Base-by-base conservation (phyloP, 305 asterid genomes). In the Fraxinus angustifolia region DNA sequence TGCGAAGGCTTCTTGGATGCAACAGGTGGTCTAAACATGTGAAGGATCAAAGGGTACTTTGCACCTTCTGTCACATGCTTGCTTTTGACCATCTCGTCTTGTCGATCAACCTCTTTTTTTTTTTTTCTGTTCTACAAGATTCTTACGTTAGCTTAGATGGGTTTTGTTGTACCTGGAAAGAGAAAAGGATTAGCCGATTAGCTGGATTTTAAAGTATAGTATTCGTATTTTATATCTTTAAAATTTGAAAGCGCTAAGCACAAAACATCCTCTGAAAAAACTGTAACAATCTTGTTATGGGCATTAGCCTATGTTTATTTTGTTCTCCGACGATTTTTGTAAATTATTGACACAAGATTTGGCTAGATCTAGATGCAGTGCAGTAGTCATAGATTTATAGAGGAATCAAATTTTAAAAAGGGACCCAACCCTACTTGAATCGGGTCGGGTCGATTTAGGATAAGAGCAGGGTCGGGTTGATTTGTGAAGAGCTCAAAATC, bases 1-100 rank as follows among this genome's bases (percentile, higher is more conserved):
- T 86, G 94, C 14, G 90, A 88, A 26, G 97, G 92, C 82, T 91
- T 92, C 86, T 90, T 92, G 77, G 97, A 86, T 3, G 93, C 84
- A 68, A 90, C 90, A 3, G 94, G 85, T 19, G 21, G 3, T 77
- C 3, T 48, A 1, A 56, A 6, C 75, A 45, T 45, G 56, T n/a
- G 17, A 16, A 10, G 50, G 17, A 48, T 48, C 58, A 16, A 4
- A 1, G 21, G 60, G 7, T 14, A 48, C 60, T 48, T 45, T 45
- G 56, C 60, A 50, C 21, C 60, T 50, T 50, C 21, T 23, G 5
- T 50, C 60, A 50, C 60, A 50, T 50, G 60, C 60, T 48, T 48
- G 58, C 58, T 50, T 50, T 50, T 50, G 60, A 50, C 60, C 60
- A 50, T 50, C 60, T 16, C n/a, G 60, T 50, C 19, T 50, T 16